These are phyloP conservation scores for Colletotrichum sp. DNA, from an alignment of 2,329 filamentous ascomycete species.

Conservation along the genomic window DNA sequence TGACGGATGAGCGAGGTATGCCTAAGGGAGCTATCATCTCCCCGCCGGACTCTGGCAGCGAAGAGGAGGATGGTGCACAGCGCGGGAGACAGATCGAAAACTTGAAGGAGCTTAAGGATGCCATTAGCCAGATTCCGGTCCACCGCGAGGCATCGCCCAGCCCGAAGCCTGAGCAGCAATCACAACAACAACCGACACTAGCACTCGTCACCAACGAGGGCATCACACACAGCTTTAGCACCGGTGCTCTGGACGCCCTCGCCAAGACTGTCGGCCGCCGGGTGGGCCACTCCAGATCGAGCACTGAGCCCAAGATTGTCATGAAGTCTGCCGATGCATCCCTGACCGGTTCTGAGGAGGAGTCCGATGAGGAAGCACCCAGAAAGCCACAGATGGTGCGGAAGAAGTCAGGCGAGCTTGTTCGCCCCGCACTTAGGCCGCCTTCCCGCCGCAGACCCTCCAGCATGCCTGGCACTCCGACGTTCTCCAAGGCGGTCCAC, in stretches of 20 bases:
- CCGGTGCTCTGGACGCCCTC: slow-evolving; percentile 47
- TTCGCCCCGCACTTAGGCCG: slow-evolving; percentile 86
- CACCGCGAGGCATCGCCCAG: slow-evolving; percentile 63
- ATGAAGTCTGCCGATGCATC: slow-evolving; percentile 56
- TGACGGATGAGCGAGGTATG: slow-evolving; percentile 74
- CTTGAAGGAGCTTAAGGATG: slow-evolving; percentile 76
- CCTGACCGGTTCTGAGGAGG: slow-evolving; percentile 62
- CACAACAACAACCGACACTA: slow-evolving; percentile 24
- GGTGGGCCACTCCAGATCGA: slow-evolving; percentile 56
- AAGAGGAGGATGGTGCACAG: slow-evolving; percentile 65
- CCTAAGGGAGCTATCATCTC: slow-evolving; percentile 87
- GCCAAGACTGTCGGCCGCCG: slow-evolving; percentile 42
- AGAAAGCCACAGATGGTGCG: slow-evolving; percentile 89
- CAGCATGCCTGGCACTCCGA: slow-evolving; percentile 97
- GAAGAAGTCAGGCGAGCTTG: slow-evolving; percentile 97
- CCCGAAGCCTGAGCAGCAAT: slow-evolving; percentile 16
- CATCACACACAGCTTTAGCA: slow-evolving; percentile 54
- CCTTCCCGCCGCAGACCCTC: slow-evolving; percentile 81
- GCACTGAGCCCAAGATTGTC: slow-evolving; percentile 58
- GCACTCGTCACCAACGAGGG: slow-evolving; percentile 32
- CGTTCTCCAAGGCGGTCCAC: slow-evolving; percentile 96
- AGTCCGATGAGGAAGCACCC: slow-evolving; percentile 57
- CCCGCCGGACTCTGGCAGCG: slow-evolving; percentile 90
- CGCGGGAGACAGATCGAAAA: slow-evolving; percentile 56
- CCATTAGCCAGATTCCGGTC: slow-evolving; percentile 80